Percentiles rank a stretch among this genome's conserved stretches.
Conservation (phyloP, 106 monocot species). For the Chionographis japonica region DNA sequence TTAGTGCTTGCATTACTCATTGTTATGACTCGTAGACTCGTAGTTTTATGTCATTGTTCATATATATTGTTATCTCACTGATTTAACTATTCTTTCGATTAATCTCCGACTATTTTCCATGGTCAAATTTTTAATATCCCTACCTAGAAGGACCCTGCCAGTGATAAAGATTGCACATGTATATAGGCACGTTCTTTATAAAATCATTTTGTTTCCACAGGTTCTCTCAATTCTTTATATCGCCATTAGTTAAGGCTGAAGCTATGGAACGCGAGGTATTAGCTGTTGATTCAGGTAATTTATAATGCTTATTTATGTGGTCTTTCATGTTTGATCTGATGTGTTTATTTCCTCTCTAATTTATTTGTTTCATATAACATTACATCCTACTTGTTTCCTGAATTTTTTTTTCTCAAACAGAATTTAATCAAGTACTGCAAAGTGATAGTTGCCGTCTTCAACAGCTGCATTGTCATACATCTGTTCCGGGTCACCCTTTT, state of each 20-base stretch:
- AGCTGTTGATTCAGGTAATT: constrained; percentile 94
- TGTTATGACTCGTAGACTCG: no score
- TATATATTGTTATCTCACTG: no score
- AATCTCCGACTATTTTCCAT: no score
- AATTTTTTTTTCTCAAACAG: constrained; percentile 25
- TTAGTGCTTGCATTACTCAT: not conserved
- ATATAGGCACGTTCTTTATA: not conserved
- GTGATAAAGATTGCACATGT: not conserved
- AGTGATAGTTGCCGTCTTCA: constrained; percentile 86
- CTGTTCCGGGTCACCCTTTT: constrained; percentile 59
- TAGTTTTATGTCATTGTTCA: no score
- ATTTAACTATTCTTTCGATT: no score
- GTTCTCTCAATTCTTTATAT: constrained; percentile 94
- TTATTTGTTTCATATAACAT: no score
- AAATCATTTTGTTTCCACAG: constrained; percentile 30
- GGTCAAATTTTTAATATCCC: not conserved
- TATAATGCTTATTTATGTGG: not conserved
- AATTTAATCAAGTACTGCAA: constrained; percentile 93
- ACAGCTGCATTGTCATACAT: constrained; percentile 88
- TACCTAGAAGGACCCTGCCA: not conserved
- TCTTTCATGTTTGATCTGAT: constrained; percentile 4
- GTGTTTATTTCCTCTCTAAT: not conserved
- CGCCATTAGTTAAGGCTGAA: constrained; percentile 89
- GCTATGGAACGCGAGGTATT: constrained; percentile 97
- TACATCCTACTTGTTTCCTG: not conserved